phyloP scores from a whole-genome alignment of 2,329 filamentous ascomycete genomes.

The Fusarium xyrophilum region DNA sequence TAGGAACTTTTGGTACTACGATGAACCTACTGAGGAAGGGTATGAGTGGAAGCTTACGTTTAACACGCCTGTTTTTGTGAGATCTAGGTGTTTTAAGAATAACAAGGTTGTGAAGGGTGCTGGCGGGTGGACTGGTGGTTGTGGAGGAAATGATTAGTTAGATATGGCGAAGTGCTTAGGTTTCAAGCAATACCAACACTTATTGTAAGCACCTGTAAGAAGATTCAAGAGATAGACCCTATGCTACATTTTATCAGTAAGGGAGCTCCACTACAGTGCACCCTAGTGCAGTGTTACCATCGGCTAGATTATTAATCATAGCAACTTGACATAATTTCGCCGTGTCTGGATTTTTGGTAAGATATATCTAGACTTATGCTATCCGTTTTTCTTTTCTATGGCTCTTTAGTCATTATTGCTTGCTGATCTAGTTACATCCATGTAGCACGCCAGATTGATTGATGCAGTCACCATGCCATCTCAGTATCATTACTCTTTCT shows the following conservation, averaged over 20 bases:
- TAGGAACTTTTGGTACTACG: constrained; percentile 6
- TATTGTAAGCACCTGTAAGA: background rate
- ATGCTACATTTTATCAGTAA: rapidly evolving
- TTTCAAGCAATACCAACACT: too few species aligned
- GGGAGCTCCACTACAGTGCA: background rate
- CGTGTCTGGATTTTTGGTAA: rapidly evolving
- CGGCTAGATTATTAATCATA: background rate
- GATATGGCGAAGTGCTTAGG: rapidly evolving
- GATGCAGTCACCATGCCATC: background rate
- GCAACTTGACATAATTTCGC: background rate
- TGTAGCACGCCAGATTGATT: background rate
- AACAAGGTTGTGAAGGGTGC: background rate
- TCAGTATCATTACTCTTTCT: background rate
- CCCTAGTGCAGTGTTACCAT: background rate
- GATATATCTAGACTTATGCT: background rate
- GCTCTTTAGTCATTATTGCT: background rate
- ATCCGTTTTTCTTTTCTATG: rapidly evolving
- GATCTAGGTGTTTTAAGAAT: constrained; percentile 1
- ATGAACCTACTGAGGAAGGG: background rate
- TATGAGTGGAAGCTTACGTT: constrained; percentile 10
- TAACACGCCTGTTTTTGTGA: background rate
- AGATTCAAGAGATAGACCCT: background rate
- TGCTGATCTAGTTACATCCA: too few species aligned
- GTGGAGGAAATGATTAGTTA: background rate
- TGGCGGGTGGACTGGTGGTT: background rate